phyloP scores from a whole-genome alignment of 257 asterid genomes.

The Thymus mandschuricus region DNA sequence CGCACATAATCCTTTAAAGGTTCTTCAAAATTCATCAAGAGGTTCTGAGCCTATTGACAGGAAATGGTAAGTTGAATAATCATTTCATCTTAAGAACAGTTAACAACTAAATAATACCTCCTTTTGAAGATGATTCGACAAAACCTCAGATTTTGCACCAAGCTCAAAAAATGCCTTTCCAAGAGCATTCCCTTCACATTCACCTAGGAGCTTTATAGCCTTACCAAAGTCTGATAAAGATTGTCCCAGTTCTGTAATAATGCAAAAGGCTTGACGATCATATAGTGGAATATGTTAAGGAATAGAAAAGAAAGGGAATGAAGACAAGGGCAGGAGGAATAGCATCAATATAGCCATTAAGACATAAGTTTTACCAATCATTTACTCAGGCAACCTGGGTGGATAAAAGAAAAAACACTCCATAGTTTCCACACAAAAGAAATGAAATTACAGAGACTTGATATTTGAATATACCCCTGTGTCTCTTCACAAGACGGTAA shows the following conservation, averaged over 20 bases:
- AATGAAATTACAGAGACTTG: neutral
- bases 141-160: slow-evolving; percentile 78
- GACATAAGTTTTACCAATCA: slow-evolving; percentile 5
- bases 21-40: slow-evolving; percentile 95
- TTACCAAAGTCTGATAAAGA: slow-evolving; percentile 90
- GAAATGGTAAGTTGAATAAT: slow-evolving; percentile 21
- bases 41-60: slow-evolving; percentile 81
- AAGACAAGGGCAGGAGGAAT: slow-evolving; percentile 20
- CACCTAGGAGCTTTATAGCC: slow-evolving; percentile 91
- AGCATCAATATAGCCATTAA: slow-evolving; percentile 16
- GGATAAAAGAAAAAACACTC: neutral
- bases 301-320: neutral
- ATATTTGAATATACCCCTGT: slow-evolving; percentile 59
- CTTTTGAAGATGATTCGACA: slow-evolving; percentile 75
- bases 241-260: slow-evolving; percentile 82
- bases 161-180: slow-evolving; percentile 95
- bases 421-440: slow-evolving; percentile 21
- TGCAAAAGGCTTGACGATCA: slow-evolving; percentile 23
- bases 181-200: slow-evolving; percentile 76
- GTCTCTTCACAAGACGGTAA: slow-evolving; percentile 95
- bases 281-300: slow-evolving; percentile 1
- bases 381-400: slow-evolving; percentile 21
- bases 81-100: slow-evolving; percentile 21
- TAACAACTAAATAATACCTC: slow-evolving; percentile 56
- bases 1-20: slow-evolving; percentile 96